Percentiles rank a stretch among this genome's conserved stretches.
Evolutionary conservation across 2,329 filamentous ascomycete species (phyloP).

Genomic region (Orbilia brochopaga): DNA sequence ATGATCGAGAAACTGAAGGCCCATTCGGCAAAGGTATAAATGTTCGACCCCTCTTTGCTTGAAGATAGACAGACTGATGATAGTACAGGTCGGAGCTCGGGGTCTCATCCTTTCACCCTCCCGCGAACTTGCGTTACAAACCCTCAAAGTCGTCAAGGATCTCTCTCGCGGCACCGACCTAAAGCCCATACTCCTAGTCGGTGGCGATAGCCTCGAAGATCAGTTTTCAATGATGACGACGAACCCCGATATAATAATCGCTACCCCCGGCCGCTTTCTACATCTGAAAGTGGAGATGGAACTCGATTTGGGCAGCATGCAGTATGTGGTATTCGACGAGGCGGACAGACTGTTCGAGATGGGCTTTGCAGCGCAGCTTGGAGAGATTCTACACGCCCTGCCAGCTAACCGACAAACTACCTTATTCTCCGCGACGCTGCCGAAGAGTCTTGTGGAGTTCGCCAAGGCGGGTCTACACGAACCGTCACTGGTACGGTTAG

Average conservation of each 20-base stretch:
- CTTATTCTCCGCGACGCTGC: slow-evolving; percentile 92
- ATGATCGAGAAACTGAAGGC: slow-evolving; percentile 94
- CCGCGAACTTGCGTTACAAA: slow-evolving; percentile 91
- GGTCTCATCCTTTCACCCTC: slow-evolving; percentile 90
- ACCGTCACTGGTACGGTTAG: slow-evolving; percentile 84
- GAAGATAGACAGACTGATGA: neutral
- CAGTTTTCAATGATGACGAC: slow-evolving; percentile 91
- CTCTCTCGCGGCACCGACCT: slow-evolving; percentile 88
- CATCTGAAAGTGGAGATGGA: slow-evolving; percentile 98
- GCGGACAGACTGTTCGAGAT: slow-evolving; percentile 97
- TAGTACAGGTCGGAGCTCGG: slow-evolving; percentile 70
- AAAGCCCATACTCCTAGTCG: slow-evolving; percentile 86
- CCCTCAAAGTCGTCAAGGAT: slow-evolving; percentile 94
- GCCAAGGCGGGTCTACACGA: slow-evolving; percentile 91
- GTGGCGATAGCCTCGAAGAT: slow-evolving; percentile 93
- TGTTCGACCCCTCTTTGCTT: neutral
- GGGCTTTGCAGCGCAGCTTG: slow-evolving; percentile 92
- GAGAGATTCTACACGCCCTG: slow-evolving; percentile 88
- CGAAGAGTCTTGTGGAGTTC: slow-evolving; percentile 93
- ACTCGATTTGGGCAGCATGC: slow-evolving; percentile 85
- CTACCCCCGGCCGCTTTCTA: slow-evolving; percentile 92
- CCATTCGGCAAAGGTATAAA: slow-evolving; percentile 73
- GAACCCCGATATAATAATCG: slow-evolving; percentile 90
- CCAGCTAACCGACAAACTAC: slow-evolving; percentile 85
- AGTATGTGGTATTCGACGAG: slow-evolving; percentile 96